These are phyloP conservation scores for Scorias spongiosa DNA, from an alignment of 2,329 filamentous ascomycete species.

Conservation along the genomic window DNA sequence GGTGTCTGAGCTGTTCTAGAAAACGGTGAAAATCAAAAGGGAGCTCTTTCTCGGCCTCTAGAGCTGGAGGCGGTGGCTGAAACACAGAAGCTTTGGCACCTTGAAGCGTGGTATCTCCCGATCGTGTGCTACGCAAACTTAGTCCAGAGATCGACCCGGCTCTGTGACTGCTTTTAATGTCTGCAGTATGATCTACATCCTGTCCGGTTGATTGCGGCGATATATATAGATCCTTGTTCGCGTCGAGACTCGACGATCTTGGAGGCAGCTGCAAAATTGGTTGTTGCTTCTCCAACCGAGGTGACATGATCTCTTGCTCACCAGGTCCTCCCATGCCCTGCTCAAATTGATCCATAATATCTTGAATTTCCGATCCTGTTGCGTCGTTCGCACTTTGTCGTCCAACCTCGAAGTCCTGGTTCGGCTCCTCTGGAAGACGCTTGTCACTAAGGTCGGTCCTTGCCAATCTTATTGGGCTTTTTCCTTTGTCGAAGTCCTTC, in stretches of 20 bases:
- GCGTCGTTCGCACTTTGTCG: conserved; percentile 21
- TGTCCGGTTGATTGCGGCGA: conserved; percentile 5
- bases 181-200: background rate
- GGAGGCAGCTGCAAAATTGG: conserved; percentile 67
- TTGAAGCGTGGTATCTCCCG: conserved; percentile 15
- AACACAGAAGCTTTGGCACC: conserved; percentile 32
- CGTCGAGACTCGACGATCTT: conserved; percentile 74
- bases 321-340: conserved; percentile 47
- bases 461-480: conserved; percentile 2
- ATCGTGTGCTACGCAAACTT: conserved; percentile 9
- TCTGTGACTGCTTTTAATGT: conserved; percentile 3
- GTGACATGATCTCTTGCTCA: conserved; percentile 81
- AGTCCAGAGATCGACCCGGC: conserved; percentile 12
- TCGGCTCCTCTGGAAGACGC: conserved; percentile 12
- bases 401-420: conserved; percentile 33
- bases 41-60: conserved; percentile 55
- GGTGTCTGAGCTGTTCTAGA: conserved; percentile 84
- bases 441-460: conserved; percentile 17
- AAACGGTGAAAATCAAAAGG: conserved; percentile 98
- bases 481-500: conserved; percentile 12
- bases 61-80: conserved; percentile 41
- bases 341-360: conserved; percentile 92
- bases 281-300: conserved; percentile 66
- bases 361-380: conserved; percentile 68
- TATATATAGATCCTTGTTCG: conserved; percentile 19